Conservation (phyloP, 1,284 basidiomycete genomes). For the Heterobasidion irregulare region DNA sequence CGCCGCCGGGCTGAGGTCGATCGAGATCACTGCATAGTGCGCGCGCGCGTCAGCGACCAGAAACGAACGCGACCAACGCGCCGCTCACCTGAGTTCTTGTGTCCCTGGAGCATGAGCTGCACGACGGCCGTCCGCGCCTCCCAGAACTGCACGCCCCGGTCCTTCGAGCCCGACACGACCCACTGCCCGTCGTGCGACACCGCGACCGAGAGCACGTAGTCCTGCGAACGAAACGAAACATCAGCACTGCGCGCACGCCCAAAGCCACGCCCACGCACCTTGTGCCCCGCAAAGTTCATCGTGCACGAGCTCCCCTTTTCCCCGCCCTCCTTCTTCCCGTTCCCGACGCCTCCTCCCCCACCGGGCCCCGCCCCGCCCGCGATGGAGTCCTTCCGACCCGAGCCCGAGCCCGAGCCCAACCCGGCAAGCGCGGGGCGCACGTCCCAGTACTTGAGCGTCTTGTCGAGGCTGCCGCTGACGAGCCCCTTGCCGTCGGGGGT, state of each 20-base stretch:
- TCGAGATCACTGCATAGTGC: slow-evolving; percentile 78
- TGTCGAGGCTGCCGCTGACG: slow-evolving; percentile 66
- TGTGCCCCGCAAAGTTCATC: slow-evolving; percentile 64
- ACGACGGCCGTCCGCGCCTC: slow-evolving; percentile 58
- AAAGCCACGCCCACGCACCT: slow-evolving; percentile 29
- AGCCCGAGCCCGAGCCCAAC: slow-evolving; percentile 1
- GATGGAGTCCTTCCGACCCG: slow-evolving; percentile 11
- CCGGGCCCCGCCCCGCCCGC: slow-evolving; percentile 14
- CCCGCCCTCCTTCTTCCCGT: slow-evolving; percentile 18
- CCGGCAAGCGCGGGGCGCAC: slow-evolving; percentile 20
- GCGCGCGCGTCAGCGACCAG: slow-evolving; percentile 1
- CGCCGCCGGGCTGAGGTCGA: slow-evolving; percentile 70
- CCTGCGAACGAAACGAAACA: slow-evolving; percentile 20
- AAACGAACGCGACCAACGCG: too few species aligned
- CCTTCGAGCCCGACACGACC: slow-evolving; percentile 75
- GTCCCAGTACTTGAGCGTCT: slow-evolving; percentile 73
- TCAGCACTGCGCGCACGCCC: not conserved
- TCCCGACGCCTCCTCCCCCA: slow-evolving; percentile 10
- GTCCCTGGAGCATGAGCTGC: slow-evolving; percentile 76
- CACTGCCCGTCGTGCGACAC: slow-evolving; percentile 67
- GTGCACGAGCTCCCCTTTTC: slow-evolving; percentile 43
- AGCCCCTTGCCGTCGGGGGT: slow-evolving; percentile 65
- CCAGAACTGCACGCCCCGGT: slow-evolving; percentile 75
- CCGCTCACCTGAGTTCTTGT: slow-evolving; percentile 76
- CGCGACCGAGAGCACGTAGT: slow-evolving; percentile 56